Evolutionary conservation across 495 filamentous ascomycete genomes (phyloP).

Genomic region (Hypoxylon rickii): DNA sequence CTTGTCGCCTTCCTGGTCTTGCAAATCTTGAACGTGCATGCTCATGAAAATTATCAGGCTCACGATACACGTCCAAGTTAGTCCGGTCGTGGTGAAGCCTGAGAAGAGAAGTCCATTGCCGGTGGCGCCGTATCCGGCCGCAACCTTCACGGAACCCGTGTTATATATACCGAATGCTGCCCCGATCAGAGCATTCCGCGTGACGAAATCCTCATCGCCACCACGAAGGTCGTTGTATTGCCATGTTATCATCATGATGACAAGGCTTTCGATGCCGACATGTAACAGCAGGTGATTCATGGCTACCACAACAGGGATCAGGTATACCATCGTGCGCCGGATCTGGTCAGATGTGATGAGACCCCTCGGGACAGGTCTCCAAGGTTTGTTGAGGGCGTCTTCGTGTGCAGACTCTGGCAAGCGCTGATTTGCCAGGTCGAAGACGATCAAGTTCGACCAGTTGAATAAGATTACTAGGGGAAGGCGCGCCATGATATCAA

Average conservation of each 20-base stretch:
- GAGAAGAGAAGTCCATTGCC: not conserved
- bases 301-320: constrained; percentile 43
- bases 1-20: constrained; percentile 33
- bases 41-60: constrained; percentile 49
- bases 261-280: constrained; percentile 37
- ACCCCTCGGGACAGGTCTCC: constrained; percentile 55
- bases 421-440: constrained; percentile 57
- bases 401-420: constrained; percentile 50
- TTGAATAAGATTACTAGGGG: constrained; percentile 32
- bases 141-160: constrained; percentile 35
- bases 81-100: not conserved
- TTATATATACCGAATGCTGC: constrained; percentile 45
- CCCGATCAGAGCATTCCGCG: constrained; percentile 53
- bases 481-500: constrained; percentile 14
- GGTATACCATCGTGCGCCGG: constrained; percentile 39
- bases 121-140: constrained; percentile 1
- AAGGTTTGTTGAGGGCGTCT: constrained; percentile 62
- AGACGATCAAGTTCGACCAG: constrained; percentile 47
- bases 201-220: constrained; percentile 43
- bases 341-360: constrained; percentile 46
- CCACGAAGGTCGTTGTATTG: constrained; percentile 61
- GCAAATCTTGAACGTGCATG: not conserved
- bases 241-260: constrained; percentile 49
- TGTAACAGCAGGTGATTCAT: constrained; percentile 41
- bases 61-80: constrained; percentile 13